phyloP scores from a whole-genome alignment of 495 filamentous ascomycete genomes.

The Viridothelium virens region DNA sequence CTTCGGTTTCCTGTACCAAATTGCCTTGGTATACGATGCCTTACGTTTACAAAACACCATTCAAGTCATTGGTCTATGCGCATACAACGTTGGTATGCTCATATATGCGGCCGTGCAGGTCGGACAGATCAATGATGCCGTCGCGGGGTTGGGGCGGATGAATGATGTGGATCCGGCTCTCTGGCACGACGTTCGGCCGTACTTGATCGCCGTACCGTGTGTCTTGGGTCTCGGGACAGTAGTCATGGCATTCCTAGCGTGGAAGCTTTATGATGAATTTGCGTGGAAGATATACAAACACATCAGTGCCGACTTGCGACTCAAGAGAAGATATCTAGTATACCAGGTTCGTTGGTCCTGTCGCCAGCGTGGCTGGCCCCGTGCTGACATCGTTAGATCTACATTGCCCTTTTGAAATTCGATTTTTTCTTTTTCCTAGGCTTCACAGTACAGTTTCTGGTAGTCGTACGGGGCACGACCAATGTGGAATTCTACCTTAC shows the following conservation, averaged over 20 bases:
- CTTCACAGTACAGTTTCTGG: slow-evolving; percentile 94
- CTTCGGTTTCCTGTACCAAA: slow-evolving; percentile 88
- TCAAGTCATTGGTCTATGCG: slow-evolving; percentile 89
- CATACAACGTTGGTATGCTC: slow-evolving; percentile 83
- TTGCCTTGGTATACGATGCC: slow-evolving; percentile 85
- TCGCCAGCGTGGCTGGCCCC: background rate
- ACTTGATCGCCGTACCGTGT: slow-evolving; percentile 75
- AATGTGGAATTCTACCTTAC: slow-evolving; percentile 78
- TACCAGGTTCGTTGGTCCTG: slow-evolving; percentile 65
- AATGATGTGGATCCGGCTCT: slow-evolving; percentile 41
- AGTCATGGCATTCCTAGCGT: slow-evolving; percentile 66
- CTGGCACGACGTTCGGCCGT: slow-evolving; percentile 62
- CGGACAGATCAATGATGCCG: slow-evolving; percentile 72
- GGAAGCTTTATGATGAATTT: slow-evolving; percentile 97
- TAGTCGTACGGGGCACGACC: slow-evolving; percentile 65
- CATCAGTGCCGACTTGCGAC: slow-evolving; percentile 90
- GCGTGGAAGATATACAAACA: slow-evolving; percentile 99
- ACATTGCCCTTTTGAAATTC: slow-evolving; percentile 95
- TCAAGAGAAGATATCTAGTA: slow-evolving; percentile 92
- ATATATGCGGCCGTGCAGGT: slow-evolving; percentile 90
- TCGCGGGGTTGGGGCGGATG: slow-evolving; percentile 40
- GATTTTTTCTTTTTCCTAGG: slow-evolving; percentile 99
- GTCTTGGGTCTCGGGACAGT: slow-evolving; percentile 71
- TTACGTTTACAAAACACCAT: slow-evolving; percentile 94
- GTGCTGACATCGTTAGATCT: slow-evolving; percentile 58